phyloP scores from a whole-genome alignment of 2,329 filamentous ascomycete species.

The Venturia nashicola region DNA sequence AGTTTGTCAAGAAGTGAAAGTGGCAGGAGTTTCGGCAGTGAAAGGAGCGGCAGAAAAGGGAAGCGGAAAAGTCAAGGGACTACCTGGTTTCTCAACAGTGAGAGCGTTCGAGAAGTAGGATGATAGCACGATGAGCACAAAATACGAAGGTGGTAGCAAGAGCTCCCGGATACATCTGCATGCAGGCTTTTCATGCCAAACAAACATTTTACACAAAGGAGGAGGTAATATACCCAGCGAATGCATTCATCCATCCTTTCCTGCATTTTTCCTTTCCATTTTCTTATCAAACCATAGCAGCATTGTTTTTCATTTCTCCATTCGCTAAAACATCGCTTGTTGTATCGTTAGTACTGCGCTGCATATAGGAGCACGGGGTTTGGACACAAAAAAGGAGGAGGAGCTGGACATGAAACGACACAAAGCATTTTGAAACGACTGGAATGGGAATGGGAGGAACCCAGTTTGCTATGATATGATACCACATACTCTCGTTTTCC shows the following conservation, averaged over 20 bases:
- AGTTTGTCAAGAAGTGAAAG: background rate
- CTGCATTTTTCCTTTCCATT: background rate
- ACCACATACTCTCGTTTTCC: slow-evolving; percentile 1
- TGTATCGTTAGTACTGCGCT: background rate
- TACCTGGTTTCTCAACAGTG: background rate
- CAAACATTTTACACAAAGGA: background rate
- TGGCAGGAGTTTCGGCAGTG: background rate
- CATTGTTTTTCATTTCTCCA: background rate
- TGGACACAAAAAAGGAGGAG: background rate
- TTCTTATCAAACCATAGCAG: background rate
- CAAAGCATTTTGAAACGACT: background rate
- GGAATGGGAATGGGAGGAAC: background rate
- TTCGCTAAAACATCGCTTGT: background rate
- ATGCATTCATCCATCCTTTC: background rate
- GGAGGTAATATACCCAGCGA: background rate
- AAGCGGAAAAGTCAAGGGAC: background rate
- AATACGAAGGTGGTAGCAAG: background rate
- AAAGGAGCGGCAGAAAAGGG: background rate
- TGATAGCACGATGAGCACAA: background rate
- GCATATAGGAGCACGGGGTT: background rate
- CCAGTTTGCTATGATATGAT: background rate
- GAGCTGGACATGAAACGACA: background rate
- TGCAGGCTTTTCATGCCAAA: background rate
- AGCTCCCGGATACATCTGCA: background rate
- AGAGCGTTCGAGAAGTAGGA: background rate